Base-by-base conservation (phyloP, 2,329 filamentous ascomycete genomes). In the Exophiala mesophila region DNA sequence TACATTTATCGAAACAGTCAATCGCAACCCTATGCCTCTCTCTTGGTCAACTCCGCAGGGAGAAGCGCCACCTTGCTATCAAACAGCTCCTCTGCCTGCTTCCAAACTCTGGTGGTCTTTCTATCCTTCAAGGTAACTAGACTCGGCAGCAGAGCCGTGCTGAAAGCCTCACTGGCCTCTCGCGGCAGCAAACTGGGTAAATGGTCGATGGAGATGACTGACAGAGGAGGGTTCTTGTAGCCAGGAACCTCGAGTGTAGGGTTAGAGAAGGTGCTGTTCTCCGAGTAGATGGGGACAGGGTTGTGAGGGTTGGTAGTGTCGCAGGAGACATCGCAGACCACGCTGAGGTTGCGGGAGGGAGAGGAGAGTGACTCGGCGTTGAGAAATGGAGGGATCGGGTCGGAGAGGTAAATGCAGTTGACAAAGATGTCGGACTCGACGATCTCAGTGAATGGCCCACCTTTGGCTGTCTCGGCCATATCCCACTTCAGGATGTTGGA, bases 171-270 rank as follows among this genome's bases (percentile, higher is more conserved):
- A 24, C 80, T 87, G 18, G 88, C 82, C 68, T 96, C 89, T 39
- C 89, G 76, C 2, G 89, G 85, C 26, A 96, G 73, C 53, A 95
- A 77, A 37, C 80, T 84, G 3, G 87, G 86, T 40, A 92, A 73
- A 60, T 92, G 86, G 64, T 92, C 85, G 59, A 92, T 90, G 62
- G 80, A 84, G 64, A 95, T 94, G 55, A 95, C 85, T 35, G 78
- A 82, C 43, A 94, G 67, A 5, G 76, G 73, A 1, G 78, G 75
- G 39, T 71, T 66, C 34, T 63, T 73, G 58, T 67, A 77, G 53
- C 72, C 78, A 28, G 78, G 70, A 19, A 90, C 83, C 1, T 80
- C 74, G 0, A 94, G 82, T 1, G 88, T 94, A n/a, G 88, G 89
- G 61, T 85, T 80, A 62, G 82, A 78, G 61, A 95, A 96, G 19